These are phyloP conservation scores for Schizosaccharomyces pombe DNA, from an alignment of 805 yeast species.

Conservation along the genomic window DNA sequence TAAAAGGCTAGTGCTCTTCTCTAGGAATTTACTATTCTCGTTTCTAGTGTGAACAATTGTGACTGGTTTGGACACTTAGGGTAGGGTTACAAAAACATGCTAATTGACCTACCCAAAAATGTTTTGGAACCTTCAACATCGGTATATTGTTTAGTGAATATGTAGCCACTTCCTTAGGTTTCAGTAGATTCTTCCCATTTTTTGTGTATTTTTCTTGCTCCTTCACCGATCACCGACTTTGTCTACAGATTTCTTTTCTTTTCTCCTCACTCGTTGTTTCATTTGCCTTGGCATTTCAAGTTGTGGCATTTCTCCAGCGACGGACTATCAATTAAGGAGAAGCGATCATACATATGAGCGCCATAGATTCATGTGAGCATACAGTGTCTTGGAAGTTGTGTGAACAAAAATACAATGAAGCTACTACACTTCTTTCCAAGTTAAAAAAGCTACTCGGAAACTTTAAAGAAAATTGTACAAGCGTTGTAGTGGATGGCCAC, in stretches of 20 bases:
- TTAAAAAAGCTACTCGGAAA: neutral
- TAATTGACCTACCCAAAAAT: too few relatives aligned
- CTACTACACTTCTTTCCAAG: neutral
- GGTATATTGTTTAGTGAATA: too few relatives aligned
- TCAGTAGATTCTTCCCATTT: too few relatives aligned
- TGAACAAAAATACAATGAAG: neutral
- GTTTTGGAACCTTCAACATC: too few relatives aligned
- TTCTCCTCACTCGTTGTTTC: neutral
- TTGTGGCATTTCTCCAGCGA: neutral
- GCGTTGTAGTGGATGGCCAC: neutral
- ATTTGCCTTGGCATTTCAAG: neutral
- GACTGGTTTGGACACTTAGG: neutral
- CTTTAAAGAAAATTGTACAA: neutral
- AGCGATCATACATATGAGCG: neutral
- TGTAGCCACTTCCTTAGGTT: too few relatives aligned
- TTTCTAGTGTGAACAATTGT: neutral
- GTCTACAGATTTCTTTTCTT: too few relatives aligned
- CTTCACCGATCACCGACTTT: too few relatives aligned
- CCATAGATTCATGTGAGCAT: neutral
- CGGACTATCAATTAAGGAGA: neutral
- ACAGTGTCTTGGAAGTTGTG: neutral
- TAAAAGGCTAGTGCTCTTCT: slow-evolving; percentile 4
- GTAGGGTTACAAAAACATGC: too few relatives aligned
- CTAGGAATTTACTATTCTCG: neutral
- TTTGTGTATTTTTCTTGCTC: too few relatives aligned